Conservation (phyloP, 2,329 filamentous ascomycete species). For the Ceratocystis destructans region DNA sequence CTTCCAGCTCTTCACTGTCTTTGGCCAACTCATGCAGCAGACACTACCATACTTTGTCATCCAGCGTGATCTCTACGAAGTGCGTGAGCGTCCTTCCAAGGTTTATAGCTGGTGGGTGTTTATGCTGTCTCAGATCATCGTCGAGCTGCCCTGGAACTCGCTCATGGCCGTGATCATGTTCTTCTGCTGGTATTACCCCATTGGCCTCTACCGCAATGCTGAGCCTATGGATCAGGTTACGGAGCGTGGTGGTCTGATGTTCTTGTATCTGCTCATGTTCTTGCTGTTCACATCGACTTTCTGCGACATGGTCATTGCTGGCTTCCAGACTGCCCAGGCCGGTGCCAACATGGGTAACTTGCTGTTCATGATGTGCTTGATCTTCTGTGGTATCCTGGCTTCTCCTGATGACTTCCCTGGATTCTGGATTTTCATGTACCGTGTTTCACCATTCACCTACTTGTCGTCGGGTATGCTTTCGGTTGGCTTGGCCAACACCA, state of each 20-base stretch:
- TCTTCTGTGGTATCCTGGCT: conserved; percentile 66
- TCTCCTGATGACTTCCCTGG: conserved; percentile 47
- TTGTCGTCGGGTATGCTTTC: conserved; percentile 59
- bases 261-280: conserved; percentile 62
- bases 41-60: conserved; percentile 79
- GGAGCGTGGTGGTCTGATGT: conserved; percentile 65
- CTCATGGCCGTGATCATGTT: conserved; percentile 65
- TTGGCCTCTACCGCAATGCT: conserved; percentile 63
- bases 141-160: conserved; percentile 75
- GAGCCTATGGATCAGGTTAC: conserved; percentile 43
- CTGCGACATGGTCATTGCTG: conserved; percentile 62
- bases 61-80: conserved; percentile 70
- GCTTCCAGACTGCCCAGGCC: conserved; percentile 59
- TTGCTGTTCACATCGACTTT: conserved; percentile 73
- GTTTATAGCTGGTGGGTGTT: conserved; percentile 78
- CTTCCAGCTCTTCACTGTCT: conserved; percentile 72
- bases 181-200: conserved; percentile 74
- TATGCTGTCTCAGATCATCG: conserved; percentile 67
- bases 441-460: conserved; percentile 71
- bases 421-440: conserved; percentile 80
- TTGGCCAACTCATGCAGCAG: conserved; percentile 64
- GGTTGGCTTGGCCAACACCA: conserved; percentile 52
- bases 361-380: conserved; percentile 56
- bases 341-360: conserved; percentile 65
- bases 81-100: conserved; percentile 70